Evolutionary conservation across 2,329 filamentous ascomycete species (phyloP).

Genomic region (Paecilomyces sp.): DNA sequence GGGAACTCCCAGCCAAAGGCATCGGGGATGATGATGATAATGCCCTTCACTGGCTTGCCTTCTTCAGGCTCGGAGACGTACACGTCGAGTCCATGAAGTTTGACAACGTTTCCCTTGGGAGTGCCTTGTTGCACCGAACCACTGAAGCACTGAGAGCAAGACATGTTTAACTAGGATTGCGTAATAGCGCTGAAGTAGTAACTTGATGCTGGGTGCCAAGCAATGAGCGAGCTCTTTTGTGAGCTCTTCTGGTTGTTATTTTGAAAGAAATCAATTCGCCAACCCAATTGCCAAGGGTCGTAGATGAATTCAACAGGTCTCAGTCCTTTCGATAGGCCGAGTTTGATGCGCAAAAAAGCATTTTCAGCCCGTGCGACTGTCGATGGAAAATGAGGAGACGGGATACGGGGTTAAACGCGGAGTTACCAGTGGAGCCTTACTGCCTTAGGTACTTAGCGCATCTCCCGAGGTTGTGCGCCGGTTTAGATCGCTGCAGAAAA

Average conservation of each 20-base stretch:
- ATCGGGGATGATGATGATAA: conserved; percentile 50
- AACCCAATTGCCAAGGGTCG: background rate
- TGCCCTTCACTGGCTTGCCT: conserved; percentile 31
- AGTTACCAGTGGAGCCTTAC: background rate
- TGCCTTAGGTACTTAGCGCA: background rate
- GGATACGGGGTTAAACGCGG: background rate
- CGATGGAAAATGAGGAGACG: background rate
- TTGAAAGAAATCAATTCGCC: background rate
- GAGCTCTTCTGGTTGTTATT: background rate
- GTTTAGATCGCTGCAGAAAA: background rate
- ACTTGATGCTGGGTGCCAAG: background rate
- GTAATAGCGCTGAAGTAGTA: background rate
- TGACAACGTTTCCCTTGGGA: conserved; percentile 39
- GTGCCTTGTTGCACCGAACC: conserved; percentile 40
- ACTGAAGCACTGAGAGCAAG: conserved; percentile 37
- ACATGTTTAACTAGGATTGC: conserved; percentile 11
- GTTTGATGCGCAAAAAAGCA: background rate
- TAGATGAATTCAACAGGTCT: background rate
- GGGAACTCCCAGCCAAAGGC: conserved; percentile 50
- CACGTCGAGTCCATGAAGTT: conserved; percentile 42
- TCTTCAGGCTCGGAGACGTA: conserved; percentile 33
- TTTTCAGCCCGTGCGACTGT: background rate
- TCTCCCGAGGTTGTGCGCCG: background rate
- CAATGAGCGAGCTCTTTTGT: background rate
- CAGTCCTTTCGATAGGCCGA: background rate